A percentile compares a stretch with the other conserved stretches of the same genome.
phyloP scores from a whole-genome alignment of 169 alveolate species.

The Plasmodium fragile region DNA sequence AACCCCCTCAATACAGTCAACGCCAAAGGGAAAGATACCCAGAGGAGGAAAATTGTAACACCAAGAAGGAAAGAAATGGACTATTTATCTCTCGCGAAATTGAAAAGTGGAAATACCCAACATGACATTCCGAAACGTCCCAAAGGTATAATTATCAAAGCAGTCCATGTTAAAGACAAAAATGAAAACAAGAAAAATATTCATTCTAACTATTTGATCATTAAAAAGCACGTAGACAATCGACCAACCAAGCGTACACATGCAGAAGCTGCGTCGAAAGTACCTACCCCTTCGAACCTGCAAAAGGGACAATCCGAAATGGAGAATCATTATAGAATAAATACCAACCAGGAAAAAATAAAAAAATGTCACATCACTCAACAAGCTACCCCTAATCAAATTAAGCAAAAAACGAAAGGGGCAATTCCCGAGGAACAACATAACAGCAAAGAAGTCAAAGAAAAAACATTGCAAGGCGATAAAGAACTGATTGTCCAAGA shows the following conservation, averaged over 20 bases:
- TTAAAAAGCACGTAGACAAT: background rate
- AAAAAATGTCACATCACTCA: background rate
- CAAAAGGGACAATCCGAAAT: background rate
- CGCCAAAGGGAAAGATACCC: background rate
- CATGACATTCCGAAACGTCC: background rate
- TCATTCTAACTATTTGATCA: background rate
- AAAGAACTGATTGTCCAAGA: background rate
- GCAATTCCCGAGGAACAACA: background rate
- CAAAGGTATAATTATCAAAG: background rate
- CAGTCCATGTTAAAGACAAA: background rate
- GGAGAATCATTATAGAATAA: background rate
- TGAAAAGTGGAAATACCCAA: background rate
- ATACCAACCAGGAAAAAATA: background rate
- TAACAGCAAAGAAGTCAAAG: background rate
- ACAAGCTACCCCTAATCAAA: background rate
- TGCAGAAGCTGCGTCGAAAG: background rate
- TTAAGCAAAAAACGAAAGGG: background rate
- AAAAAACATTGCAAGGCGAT: background rate
- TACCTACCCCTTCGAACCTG: background rate
- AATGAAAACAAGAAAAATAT: background rate
- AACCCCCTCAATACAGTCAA: background rate
- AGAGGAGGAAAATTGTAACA: background rate
- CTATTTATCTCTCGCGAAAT: background rate
- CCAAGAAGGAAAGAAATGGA: background rate
- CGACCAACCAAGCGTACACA: background rate